Evolutionary conservation across 805 yeast species (phyloP).

Genomic region (Pichia membranifaciens): DNA sequence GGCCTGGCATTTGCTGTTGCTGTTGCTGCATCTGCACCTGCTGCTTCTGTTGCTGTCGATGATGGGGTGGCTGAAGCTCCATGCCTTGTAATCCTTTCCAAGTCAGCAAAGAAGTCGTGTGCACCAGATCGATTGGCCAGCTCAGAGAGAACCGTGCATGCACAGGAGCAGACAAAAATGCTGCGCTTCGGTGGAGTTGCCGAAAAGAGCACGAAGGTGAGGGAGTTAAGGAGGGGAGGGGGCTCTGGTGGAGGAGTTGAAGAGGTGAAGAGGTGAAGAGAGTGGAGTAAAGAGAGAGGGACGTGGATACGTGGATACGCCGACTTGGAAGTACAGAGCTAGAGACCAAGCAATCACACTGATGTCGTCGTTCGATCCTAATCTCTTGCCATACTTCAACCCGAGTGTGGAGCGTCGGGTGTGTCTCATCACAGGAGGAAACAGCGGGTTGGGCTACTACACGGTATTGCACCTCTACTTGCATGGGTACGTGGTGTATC

Average conservation of each 20-base stretch:
- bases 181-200: too few species aligned
- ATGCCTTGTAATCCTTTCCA: too few species aligned
- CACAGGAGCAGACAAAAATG: too few species aligned
- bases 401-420: slow-evolving; percentile 52
- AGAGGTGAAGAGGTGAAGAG: too few species aligned
- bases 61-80: too few species aligned
- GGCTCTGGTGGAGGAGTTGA: too few species aligned
- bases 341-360: background rate
- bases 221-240: too few species aligned
- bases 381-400: slow-evolving; percentile 53
- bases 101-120: too few species aligned
- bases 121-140: too few species aligned
- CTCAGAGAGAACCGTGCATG: too few species aligned
- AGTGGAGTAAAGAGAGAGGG: background rate
- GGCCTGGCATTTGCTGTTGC: background rate
- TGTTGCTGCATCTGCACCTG: background rate
- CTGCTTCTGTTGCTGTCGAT: background rate
- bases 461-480: slow-evolving; percentile 69
- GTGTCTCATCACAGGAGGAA: slow-evolving; percentile 77
- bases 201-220: too few species aligned
- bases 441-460: slow-evolving; percentile 74
- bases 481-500: slow-evolving; percentile 71
- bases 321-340: background rate
- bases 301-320: background rate
- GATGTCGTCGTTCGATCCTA: slow-evolving; percentile 33